Percentiles rank a stretch among this genome's conserved stretches.
These are phyloP conservation scores for Helotiales sp. DNA, from an alignment of 2,329 filamentous ascomycete species.

Conservation along the genomic window DNA sequence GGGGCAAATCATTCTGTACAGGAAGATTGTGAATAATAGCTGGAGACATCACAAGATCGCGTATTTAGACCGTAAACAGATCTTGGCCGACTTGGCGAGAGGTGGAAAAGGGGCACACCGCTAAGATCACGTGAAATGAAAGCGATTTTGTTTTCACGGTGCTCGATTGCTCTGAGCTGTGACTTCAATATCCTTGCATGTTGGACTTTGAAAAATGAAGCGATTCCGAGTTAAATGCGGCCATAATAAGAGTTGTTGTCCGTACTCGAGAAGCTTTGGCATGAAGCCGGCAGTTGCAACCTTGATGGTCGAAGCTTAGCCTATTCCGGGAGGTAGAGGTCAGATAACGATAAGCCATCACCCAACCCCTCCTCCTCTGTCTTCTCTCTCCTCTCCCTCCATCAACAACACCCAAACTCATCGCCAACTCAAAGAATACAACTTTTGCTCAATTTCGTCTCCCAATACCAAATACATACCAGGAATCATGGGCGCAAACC, in stretches of 20 bases:
- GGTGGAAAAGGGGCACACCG: neutral
- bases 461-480: neutral
- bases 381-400: neutral
- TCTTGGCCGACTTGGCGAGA: neutral
- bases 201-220: too few relatives aligned
- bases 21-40: too few relatives aligned
- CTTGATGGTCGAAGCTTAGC: conserved; percentile 13
- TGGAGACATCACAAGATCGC: too few relatives aligned
- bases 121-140: neutral
- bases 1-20: too few relatives aligned
- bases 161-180: too few relatives aligned
- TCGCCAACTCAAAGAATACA: neutral
- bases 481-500: conserved; percentile 37
- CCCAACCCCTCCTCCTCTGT: neutral
- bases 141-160: too few relatives aligned
- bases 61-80: neutral
- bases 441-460: neutral
- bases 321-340: conserved; percentile 8
- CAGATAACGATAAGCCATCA: conserved; percentile 12
- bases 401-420: neutral
- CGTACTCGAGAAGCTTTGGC: neutral
- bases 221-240: too few relatives aligned
- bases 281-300: neutral
- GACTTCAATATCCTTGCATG: too few relatives aligned
- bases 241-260: too few relatives aligned